These are phyloP conservation scores for Penicillium steckii DNA, from an alignment of 495 filamentous ascomycete species.

Conservation along the genomic window DNA sequence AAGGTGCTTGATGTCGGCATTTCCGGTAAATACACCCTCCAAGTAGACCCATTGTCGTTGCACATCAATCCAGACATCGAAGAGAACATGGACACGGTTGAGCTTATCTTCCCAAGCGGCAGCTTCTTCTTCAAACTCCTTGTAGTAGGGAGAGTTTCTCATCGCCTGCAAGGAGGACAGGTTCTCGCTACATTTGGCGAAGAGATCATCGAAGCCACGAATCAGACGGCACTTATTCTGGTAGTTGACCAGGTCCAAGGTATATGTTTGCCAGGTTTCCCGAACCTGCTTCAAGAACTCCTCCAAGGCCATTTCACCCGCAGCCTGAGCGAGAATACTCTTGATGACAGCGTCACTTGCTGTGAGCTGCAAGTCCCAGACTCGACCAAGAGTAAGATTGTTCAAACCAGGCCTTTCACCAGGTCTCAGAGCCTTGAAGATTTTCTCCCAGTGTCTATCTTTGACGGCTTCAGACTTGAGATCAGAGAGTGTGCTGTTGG, in stretches of 20 bases:
- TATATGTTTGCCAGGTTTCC: constrained; percentile 93
- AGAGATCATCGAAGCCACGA: constrained; percentile 96
- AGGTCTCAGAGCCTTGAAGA: constrained; percentile 91
- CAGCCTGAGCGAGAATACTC: constrained; percentile 90
- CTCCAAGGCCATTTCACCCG: constrained; percentile 97
- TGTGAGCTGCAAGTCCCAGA: constrained; percentile 93
- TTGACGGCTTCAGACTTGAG: constrained; percentile 96
- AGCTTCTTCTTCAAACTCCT: constrained; percentile 97
- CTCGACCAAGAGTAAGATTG: constrained; percentile 93
- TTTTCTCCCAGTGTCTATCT: constrained; percentile 95
- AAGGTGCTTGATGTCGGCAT: constrained; percentile 97
- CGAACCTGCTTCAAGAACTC: constrained; percentile 97
- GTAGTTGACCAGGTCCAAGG: constrained; percentile 91
- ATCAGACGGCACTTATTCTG: constrained; percentile 97
- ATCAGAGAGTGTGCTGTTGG: constrained; percentile 82
- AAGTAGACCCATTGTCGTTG: constrained; percentile 99
- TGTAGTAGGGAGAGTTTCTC: constrained; percentile 98
- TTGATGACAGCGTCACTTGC: constrained; percentile 83
- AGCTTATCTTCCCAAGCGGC: constrained; percentile 96
- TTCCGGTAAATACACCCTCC: constrained; percentile 97
- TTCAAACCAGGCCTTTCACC: constrained; percentile 85
- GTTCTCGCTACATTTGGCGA: constrained; percentile 97
- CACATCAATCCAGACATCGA: constrained; percentile 99
- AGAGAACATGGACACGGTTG: constrained; percentile 94
- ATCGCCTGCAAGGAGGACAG: constrained; percentile 96